A percentile compares a stretch with the other conserved stretches of the same genome.
Evolutionary conservation across 2,329 filamentous ascomycete genomes (phyloP).

Genomic region (Cryphonectria nitschkei): DNA sequence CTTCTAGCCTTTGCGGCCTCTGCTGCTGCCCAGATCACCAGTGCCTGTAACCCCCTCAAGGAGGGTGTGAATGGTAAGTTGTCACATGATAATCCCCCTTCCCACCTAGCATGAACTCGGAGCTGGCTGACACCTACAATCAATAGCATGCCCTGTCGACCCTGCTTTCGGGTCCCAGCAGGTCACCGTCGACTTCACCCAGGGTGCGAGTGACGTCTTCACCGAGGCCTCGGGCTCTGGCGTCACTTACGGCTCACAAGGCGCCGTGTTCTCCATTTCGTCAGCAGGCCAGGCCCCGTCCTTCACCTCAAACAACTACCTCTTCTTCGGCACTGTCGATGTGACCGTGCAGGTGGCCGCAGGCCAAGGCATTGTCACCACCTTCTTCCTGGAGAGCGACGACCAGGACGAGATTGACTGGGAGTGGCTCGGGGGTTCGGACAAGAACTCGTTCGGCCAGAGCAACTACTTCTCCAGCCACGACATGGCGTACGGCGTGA

Average conservation of each 20-base stretch:
- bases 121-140: constrained; percentile 15
- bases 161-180: constrained; percentile 71
- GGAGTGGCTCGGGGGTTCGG: constrained; percentile 86
- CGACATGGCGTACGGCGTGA: constrained; percentile 64
- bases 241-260: constrained; percentile 50
- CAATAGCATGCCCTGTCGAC: constrained; percentile 69
- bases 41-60: constrained; percentile 59
- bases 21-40: constrained; percentile 60
- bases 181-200: constrained; percentile 45
- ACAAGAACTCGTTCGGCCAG: constrained; percentile 67
- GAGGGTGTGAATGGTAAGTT: constrained; percentile 39
- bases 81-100: constrained; percentile 40
- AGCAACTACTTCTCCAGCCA: constrained; percentile 86
- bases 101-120: constrained; percentile 13
- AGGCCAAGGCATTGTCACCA: constrained; percentile 86
- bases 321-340: constrained; percentile 93
- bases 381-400: constrained; percentile 86
- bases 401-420: constrained; percentile 94
- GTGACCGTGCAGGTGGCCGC: constrained; percentile 77
- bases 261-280: constrained; percentile 68
- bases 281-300: constrained; percentile 69
- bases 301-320: constrained; percentile 80
- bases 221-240: constrained; percentile 65
- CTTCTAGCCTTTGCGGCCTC: constrained; percentile 54
- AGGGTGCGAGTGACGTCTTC: constrained; percentile 60